Evolutionary conservation across 108 stramenopile species (phyloP).

Genomic region (Discostella stelligeroides): DNA sequence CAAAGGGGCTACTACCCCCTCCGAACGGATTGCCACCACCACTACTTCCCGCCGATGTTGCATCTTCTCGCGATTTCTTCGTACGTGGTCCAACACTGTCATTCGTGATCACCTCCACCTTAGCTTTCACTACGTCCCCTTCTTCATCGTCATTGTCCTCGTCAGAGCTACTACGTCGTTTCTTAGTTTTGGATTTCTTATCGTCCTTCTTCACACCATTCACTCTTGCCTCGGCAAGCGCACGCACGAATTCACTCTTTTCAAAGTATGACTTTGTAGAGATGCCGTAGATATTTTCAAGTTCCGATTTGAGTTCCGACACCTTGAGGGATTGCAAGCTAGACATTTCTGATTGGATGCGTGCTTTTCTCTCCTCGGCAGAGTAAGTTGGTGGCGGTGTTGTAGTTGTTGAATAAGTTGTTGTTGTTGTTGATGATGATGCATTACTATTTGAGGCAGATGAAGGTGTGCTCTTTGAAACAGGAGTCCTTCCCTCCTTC

Average conservation of each 20-base stretch:
- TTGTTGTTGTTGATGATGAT: not conserved
- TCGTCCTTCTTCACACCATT: conserved; percentile 31
- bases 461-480: not conserved
- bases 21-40: conserved; percentile 54
- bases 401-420: not conserved
- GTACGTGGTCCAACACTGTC: conserved; percentile 57
- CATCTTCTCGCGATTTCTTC: conserved; percentile 48
- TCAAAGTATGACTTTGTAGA: conserved; percentile 33
- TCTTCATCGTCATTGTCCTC: conserved; percentile 73
- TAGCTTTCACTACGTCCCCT: conserved; percentile 44
- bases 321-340: conserved; percentile 51
- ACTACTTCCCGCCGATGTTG: conserved; percentile 1
- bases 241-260: conserved; percentile 48
- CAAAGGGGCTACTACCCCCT: conserved; percentile 46
- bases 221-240: conserved; percentile 50
- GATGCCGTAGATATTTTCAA: conserved; percentile 27
- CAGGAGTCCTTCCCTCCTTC: conserved; percentile 64
- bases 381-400: not conserved
- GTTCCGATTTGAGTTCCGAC: conserved; percentile 33
- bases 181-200: conserved; percentile 37
- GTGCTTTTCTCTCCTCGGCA: conserved; percentile 49
- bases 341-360: conserved; percentile 66
- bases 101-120: conserved; percentile 84
- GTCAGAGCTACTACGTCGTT: conserved; percentile 51
- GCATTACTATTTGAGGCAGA: not conserved